Evolutionary conservation across 495 filamentous ascomycete genomes (phyloP).

Genomic region (Apiosordaria backusii): DNA sequence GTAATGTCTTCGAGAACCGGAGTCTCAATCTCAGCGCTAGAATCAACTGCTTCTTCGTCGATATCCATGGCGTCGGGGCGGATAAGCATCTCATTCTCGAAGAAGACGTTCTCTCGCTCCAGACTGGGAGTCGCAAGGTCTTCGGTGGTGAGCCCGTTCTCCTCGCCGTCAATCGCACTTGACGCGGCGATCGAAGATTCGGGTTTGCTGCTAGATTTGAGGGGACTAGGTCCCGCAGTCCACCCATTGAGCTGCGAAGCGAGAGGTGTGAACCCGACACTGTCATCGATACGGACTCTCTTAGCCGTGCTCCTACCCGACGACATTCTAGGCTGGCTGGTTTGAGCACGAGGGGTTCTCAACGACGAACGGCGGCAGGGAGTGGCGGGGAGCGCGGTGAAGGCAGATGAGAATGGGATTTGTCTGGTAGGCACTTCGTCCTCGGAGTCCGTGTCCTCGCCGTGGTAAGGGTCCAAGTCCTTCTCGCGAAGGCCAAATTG

Average conservation of each 20-base stretch:
- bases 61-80: slow-evolving; percentile 31
- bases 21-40: slow-evolving; percentile 21
- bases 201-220: slow-evolving; percentile 38
- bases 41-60: slow-evolving; percentile 33
- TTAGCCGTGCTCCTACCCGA: slow-evolving; percentile 25
- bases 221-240: slow-evolving; percentile 45
- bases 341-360: slow-evolving; percentile 29
- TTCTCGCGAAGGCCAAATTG: slow-evolving; percentile 37
- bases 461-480: slow-evolving; percentile 34
- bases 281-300: slow-evolving; percentile 18
- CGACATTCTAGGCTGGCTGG: slow-evolving; percentile 4
- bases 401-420: slow-evolving; percentile 23
- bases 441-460: slow-evolving; percentile 39
- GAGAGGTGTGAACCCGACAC: slow-evolving; percentile 58
- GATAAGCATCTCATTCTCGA: slow-evolving; percentile 56
- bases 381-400: slow-evolving; percentile 32
- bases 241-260: slow-evolving; percentile 58
- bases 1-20: slow-evolving; percentile 37
- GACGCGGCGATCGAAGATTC: not conserved
- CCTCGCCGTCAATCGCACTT: not conserved
- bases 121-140: slow-evolving; percentile 15
- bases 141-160: not conserved
- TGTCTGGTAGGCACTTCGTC: slow-evolving; percentile 48
- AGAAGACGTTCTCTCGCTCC: slow-evolving; percentile 45
- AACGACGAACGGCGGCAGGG: slow-evolving; percentile 22